A percentile compares a stretch with the other conserved stretches of the same genome.
These are phyloP conservation scores for Neospora caninum DNA, from an alignment of 169 alveolate species.

Conservation along the genomic window DNA sequence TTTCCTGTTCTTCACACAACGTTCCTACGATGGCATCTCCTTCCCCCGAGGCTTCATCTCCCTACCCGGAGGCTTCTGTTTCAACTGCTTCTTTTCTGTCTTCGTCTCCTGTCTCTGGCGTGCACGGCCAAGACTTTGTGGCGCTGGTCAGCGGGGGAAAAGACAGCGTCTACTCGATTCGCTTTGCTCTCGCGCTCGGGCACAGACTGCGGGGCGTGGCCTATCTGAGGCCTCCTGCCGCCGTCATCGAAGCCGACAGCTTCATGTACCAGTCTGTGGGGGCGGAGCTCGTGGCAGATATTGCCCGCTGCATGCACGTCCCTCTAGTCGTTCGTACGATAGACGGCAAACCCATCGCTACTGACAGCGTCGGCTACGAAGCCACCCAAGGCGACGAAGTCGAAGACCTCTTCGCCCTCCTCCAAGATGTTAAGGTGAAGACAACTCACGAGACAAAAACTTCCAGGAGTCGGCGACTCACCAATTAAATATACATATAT, in stretches of 20 bases:
- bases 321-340: slow-evolving; percentile 59
- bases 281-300: slow-evolving; percentile 88
- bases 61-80: background rate
- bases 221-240: slow-evolving; percentile 65
- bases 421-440: slow-evolving; percentile 79
- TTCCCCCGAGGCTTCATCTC: background rate
- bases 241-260: slow-evolving; percentile 67
- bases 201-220: slow-evolving; percentile 71
- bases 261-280: slow-evolving; percentile 94
- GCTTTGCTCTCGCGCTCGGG: slow-evolving; percentile 72
- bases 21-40: background rate
- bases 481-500: background rate
- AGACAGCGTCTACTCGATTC: slow-evolving; percentile 82
- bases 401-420: slow-evolving; percentile 88
- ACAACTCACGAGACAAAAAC: background rate
- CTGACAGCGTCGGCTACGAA: slow-evolving; percentile 77
- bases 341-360: slow-evolving; percentile 81
- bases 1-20: no score
- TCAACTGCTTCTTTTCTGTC: background rate
- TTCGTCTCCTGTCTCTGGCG: background rate
- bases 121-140: slow-evolving; percentile 73
- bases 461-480: background rate
- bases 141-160: slow-evolving; percentile 90
- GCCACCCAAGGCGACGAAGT: slow-evolving; percentile 89
- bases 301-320: slow-evolving; percentile 83